These are phyloP conservation scores for Thuja plicata DNA, from an alignment of 83 land plant genomes.

Conservation along the genomic window DNA sequence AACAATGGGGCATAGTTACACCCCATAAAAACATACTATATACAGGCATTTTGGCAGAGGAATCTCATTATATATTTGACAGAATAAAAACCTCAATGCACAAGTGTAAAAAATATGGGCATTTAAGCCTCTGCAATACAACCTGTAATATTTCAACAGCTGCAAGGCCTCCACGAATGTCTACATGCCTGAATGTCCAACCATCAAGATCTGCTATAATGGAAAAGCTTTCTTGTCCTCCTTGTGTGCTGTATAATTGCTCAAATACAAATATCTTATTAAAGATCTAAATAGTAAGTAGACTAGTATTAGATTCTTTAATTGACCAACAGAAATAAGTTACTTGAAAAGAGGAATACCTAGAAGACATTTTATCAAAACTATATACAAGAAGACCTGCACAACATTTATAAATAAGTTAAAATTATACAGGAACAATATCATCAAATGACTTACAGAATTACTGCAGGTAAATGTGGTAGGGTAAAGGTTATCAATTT, in stretches of 20 bases:
- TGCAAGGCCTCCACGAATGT: slow-evolving; percentile 25
- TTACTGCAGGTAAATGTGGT: neutral
- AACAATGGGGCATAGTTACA: neutral
- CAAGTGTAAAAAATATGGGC: neutral
- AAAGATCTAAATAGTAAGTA: neutral
- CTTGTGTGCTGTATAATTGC: slow-evolving; percentile 17
- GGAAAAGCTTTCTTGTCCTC: slow-evolving; percentile 29
- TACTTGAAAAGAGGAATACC: slow-evolving; percentile 24
- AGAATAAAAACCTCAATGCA: neutral
- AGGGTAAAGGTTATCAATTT: neutral
- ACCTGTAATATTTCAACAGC: slow-evolving; percentile 34
- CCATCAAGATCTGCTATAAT: slow-evolving; percentile 31
- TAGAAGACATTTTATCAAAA: slow-evolving; percentile 54
- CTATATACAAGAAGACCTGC: slow-evolving; percentile 52
- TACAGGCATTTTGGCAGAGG: neutral
- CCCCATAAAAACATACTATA: neutral
- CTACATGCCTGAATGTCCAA: slow-evolving; percentile 26
- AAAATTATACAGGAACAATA: slow-evolving; percentile 10
- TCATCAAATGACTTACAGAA: neutral
- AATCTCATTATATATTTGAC: neutral
- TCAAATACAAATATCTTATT: neutral
- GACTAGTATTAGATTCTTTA: neutral
- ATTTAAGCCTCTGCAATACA: neutral
- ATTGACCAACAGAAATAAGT: neutral
- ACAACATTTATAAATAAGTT: neutral